phyloP scores from a whole-genome alignment of 441 rosid genomes.

The Pelargonium cotyledonis region DNA sequence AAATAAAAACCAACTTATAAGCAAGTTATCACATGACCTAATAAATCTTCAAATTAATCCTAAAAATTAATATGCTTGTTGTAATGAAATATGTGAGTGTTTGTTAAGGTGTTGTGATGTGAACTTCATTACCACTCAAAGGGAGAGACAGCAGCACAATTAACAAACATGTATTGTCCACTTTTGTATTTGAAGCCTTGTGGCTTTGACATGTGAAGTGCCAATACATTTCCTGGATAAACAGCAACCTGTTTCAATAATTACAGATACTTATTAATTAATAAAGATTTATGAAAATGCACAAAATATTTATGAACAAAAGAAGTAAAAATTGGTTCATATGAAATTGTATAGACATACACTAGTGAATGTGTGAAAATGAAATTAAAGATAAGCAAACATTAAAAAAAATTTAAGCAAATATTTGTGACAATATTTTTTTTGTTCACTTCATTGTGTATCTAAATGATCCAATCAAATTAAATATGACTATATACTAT shows the following conservation, averaged over 20 bases:
- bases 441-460: too few species aligned
- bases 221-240: constrained; percentile 76
- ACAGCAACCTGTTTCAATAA: constrained; percentile 54
- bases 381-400: too few species aligned
- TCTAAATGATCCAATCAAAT: too few species aligned
- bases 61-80: too few species aligned
- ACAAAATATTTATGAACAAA: neutral
- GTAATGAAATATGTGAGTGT: neutral
- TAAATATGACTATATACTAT: too few species aligned
- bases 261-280: neutral
- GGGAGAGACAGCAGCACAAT: constrained; percentile 80
- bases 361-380: too few species aligned
- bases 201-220: constrained; percentile 88
- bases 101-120: too few species aligned
- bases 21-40: neutral
- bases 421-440: too few species aligned
- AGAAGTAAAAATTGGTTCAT: too few species aligned
- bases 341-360: too few species aligned
- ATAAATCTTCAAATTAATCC: neutral
- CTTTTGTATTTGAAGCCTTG: constrained; percentile 84
- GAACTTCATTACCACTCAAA: constrained; percentile 57
- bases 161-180: constrained; percentile 92
- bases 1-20: too few species aligned
- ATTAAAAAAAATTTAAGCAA: too few species aligned
- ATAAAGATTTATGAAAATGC: neutral